Evolutionary conservation across 1,139 yeast species (phyloP), one percentile per base, ranked within the genome.

Genomic region (Geotrichum cucujoidarum): DNA sequence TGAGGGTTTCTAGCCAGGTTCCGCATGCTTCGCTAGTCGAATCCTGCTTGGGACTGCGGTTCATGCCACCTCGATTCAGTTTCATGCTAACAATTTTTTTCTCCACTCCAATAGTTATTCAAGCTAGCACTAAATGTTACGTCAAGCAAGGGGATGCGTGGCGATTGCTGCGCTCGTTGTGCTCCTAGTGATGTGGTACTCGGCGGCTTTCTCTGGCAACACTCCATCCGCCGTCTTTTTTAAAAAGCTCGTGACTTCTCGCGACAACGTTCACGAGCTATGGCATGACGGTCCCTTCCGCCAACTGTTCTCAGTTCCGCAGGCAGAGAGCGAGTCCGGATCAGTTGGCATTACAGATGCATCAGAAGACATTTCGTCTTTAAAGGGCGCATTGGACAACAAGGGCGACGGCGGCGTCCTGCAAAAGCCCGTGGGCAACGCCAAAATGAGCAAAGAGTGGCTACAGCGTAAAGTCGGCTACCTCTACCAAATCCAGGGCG

Each of bases 401-500:
- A n/a, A n/a, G n/a, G n/a, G n/a, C n/a, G 38, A 18, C 3, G 45
- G 32, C 20, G 18, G 22, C 10, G 35, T 36, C 7, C 17, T 32
- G 6, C 35, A 24, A 20, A 18, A 17, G n/a, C 32, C 31, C 18
- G 40, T 33, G 5, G 43, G 39, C n/a, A 34, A 39, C 22, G 25
- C 29, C n/a, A 21, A 29, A 13, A 31, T 21, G 31, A 34, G 24
- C 31, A 42, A 47, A 34, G 40, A 32, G 13, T 34, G 34, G 40
- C 31, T 34, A 2, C 40, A 34, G 39, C 45, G 34, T 2, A 47
- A 42, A 18, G 45, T 47, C 24, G 41, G 38, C 14, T 42, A 32
- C n/a, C 21, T 47, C 22, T 47, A 47, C 17, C 27, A 30, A 4
- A 42, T 47, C 20, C 46, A 42, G 20, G 49, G 49, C 29, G 41